Evolutionary conservation across 768 basidiomycete genomes (phyloP), one percentile per base, ranked within the genome.

Genomic region (Mycena indigotica): DNA sequence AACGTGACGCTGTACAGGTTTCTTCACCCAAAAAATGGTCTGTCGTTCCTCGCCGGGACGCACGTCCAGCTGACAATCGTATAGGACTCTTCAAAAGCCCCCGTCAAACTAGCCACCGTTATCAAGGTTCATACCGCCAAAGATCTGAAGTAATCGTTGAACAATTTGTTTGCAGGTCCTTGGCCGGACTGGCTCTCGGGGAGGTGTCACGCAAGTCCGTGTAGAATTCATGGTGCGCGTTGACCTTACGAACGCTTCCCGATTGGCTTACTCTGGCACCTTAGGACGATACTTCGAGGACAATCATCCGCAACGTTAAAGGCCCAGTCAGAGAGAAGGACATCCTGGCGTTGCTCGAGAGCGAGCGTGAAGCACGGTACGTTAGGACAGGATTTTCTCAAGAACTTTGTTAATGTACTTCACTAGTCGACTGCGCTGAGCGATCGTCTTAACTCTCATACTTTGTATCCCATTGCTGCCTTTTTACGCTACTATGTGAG

Each of bases 221-320:
- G 97, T 99, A 66, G 97, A 98, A 73, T 97, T 99, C 81, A 88
- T 98, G 90, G n/a, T n/a, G n/a, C n/a, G n/a, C n/a, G n/a, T n/a
- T n/a, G n/a, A n/a, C n/a, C n/a, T n/a, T n/a, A n/a, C n/a, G n/a
- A n/a, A n/a, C n/a, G n/a, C n/a, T n/a, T n/a, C n/a, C n/a, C n/a
- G n/a, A n/a, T n/a, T n/a, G n/a, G n/a, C n/a, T n/a, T n/a, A n/a
- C n/a, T n/a, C n/a, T n/a, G n/a, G n/a, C n/a, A n/a, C n/a, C n/a
- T n/a, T n/a, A n/a, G n/a, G 96, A 98, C 74, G 95, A 98, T 74
- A 86, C 91, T 54, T 85, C 87, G 64, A 91, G 96, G 68, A 89
- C 92, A 65, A 97, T 99, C 76, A 96, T 98, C 77, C 92, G 96
- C 52, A 99, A 99, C 80, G 96, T 98, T 66, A 98, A 98, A 78